Evolutionary conservation across 257 asterid species (phyloP), one percentile per base, ranked within the genome.

Genomic region (Lantana camara): DNA sequence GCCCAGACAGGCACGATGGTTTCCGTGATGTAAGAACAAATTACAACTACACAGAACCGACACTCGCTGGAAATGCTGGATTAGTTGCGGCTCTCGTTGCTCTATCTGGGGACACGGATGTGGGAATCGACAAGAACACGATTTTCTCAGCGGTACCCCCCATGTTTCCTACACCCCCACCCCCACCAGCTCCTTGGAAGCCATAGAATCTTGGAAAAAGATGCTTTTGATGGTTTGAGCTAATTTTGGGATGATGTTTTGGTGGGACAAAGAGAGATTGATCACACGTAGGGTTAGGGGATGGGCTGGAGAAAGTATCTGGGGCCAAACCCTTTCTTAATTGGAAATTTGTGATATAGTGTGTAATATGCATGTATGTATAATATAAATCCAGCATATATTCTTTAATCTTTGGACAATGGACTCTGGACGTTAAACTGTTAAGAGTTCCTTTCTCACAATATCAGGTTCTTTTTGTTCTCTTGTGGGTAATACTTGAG

Each of bases 101-200:
- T 60, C 85, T 93, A 17, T 93, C 99, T 0, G 99, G 99, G 1
- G 96, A 74, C 0, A 16, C 65, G 32, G 73, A 67, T 3, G 64
- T 30, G 7, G 84, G 83, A 50, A 45, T 93, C 15, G 99, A 93
- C 68, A 90, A 85, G 88, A 90, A 93, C 80, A 93, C 97, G 0
- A 83, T 93, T 42, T 93, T 93, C 73, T 90, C 99, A 14, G 95
- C 99, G 0, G 95, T 93, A 42, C 99, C 99, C 5, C 97, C 99
- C 20, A 83, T 93, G 96, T 93, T 81, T 55, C 97, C 96, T 1
- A 85, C 89, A 6, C 90, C 98, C 9, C 99, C 99, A 8, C 97
- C 99, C 0, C 96, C 97, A 9, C 99, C 99, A 6, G 95, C 99
- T 45, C 99, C 99, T 5, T 93, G 97, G 97, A 90, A 71, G 73